phyloP scores from a whole-genome alignment of 495 filamentous ascomycete genomes.

The Tirmania nivea region DNA sequence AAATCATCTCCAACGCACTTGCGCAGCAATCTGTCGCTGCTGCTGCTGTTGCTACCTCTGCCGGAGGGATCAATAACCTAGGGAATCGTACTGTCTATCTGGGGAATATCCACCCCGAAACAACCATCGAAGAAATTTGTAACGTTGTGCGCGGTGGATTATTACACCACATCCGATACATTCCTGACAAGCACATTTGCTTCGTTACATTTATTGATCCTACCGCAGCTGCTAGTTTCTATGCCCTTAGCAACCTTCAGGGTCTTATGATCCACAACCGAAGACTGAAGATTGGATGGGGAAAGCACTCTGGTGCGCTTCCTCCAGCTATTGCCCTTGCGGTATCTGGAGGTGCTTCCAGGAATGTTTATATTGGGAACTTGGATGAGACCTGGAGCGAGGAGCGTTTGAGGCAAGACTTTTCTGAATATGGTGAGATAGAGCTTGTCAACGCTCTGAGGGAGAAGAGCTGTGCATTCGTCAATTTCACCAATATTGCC shows the following conservation, averaged over 20 bases:
- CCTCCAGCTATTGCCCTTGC: conserved; percentile 91
- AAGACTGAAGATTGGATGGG: conserved; percentile 95
- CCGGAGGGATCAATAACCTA: conserved; percentile 88
- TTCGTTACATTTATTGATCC: conserved; percentile 99
- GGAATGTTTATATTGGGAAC: conserved; percentile 96
- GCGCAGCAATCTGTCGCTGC: conserved; percentile 95
- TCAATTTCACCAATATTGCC: conserved; percentile 98
- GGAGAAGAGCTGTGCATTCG: conserved; percentile 98
- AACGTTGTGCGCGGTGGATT: conserved; percentile 87
- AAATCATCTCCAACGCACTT: conserved; percentile 83
- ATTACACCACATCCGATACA: conserved; percentile 94
- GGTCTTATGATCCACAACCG: conserved; percentile 98
- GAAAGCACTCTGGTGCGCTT: conserved; percentile 93
- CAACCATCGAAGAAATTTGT: conserved; percentile 95
- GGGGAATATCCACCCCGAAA: conserved; percentile 96
- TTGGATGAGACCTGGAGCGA: conserved; percentile 93
- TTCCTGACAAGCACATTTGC: conserved; percentile 98
- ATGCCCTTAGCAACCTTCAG: conserved; percentile 88
- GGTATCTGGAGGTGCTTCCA: conserved; percentile 83
- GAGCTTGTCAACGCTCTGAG: conserved; percentile 90
- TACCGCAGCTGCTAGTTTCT: conserved; percentile 92
- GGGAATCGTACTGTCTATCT: conserved; percentile 96
- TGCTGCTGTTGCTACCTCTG: conserved; percentile 85
- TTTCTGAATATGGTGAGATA: conserved; percentile 94
- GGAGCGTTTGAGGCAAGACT: conserved; percentile 86